Evolutionary conservation across 805 yeast species (phyloP).

Genomic region (Priceomyces melissophilus): DNA sequence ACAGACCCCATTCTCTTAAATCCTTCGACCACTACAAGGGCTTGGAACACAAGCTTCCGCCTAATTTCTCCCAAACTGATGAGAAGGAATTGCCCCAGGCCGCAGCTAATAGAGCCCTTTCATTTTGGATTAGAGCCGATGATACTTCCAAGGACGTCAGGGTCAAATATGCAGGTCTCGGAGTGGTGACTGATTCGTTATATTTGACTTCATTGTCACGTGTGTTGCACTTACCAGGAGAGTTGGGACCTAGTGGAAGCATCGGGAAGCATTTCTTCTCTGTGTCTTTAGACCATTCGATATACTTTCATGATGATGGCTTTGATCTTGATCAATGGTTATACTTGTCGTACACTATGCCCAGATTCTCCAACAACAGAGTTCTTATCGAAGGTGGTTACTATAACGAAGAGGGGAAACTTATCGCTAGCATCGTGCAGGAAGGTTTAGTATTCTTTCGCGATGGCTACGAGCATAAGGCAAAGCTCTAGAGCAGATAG

Average conservation of each 20-base stretch:
- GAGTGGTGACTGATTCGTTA: slow-evolving; percentile 31
- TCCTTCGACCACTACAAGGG: slow-evolving; percentile 14
- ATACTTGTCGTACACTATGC: slow-evolving; percentile 24
- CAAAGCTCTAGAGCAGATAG: slow-evolving; percentile 13
- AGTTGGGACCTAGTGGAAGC: slow-evolving; percentile 19
- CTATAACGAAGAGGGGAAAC: slow-evolving; percentile 25
- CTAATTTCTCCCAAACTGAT: slow-evolving; percentile 19
- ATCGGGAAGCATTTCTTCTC: slow-evolving; percentile 25
- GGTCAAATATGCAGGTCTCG: slow-evolving; percentile 28
- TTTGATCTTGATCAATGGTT: slow-evolving; percentile 34
- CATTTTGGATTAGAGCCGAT: slow-evolving; percentile 31
- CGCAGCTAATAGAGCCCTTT: slow-evolving; percentile 28
- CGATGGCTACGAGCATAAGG: slow-evolving; percentile 15
- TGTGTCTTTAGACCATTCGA: slow-evolving; percentile 32
- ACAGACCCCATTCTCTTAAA: slow-evolving; percentile 16
- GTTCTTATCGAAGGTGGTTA: slow-evolving; percentile 27
- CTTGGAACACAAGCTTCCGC: slow-evolving; percentile 26
- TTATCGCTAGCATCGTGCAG: slow-evolving; percentile 31
- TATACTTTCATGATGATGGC: slow-evolving; percentile 33
- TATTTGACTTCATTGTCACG: slow-evolving; percentile 27
- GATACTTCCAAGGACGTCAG: slow-evolving; percentile 12
- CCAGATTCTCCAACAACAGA: slow-evolving; percentile 29
- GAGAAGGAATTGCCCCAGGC: slow-evolving; percentile 16
- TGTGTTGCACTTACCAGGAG: slow-evolving; percentile 24
- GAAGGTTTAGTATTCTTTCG: slow-evolving; percentile 31